Evolutionary conservation across 148 eudicot species (phyloP).

Genomic region (Vaccinium myrtillus): DNA sequence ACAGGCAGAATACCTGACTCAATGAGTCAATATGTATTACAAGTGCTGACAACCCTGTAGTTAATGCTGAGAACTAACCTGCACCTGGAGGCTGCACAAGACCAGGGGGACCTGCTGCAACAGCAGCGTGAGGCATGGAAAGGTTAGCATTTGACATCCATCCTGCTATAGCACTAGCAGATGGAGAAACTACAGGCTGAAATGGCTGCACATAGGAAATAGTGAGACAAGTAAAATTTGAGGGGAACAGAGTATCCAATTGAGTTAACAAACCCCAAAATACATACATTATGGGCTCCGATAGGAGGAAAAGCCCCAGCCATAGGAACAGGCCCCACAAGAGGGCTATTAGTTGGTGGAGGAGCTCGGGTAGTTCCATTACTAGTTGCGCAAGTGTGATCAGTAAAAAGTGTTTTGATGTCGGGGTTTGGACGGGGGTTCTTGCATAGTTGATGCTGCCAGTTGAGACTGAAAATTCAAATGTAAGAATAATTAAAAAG

Average conservation of each 20-base stretch:
- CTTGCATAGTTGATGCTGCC: slow-evolving; percentile 74
- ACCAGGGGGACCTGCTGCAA: slow-evolving; percentile 51
- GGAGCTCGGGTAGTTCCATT: slow-evolving; percentile 46
- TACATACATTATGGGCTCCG: slow-evolving; percentile 53
- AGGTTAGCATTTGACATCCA: slow-evolving; percentile 60
- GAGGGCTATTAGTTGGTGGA: slow-evolving; percentile 44
- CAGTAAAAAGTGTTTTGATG: slow-evolving; percentile 58
- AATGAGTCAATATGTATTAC: neutral
- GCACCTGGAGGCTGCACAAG: slow-evolving; percentile 53
- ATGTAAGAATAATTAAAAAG: neutral
- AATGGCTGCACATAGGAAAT: slow-evolving; percentile 41
- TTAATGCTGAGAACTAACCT: too few relatives aligned
- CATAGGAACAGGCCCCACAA: slow-evolving; percentile 47
- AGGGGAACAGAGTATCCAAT: neutral
- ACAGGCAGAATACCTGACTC: neutral
- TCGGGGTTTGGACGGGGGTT: slow-evolving; percentile 63
- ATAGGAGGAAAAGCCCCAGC: slow-evolving; percentile 55
- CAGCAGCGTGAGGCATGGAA: slow-evolving; percentile 49
- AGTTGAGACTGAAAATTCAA: slow-evolving; percentile 45
- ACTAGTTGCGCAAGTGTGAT: slow-evolving; percentile 52
- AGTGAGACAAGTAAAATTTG: neutral
- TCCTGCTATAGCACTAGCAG: slow-evolving; percentile 53
- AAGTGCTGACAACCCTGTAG: neutral
- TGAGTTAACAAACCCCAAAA: neutral
- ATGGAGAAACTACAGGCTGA: slow-evolving; percentile 57